Evolutionary conservation across 1,284 basidiomycete species (phyloP).

Genomic region (Phlebopus sp.): DNA sequence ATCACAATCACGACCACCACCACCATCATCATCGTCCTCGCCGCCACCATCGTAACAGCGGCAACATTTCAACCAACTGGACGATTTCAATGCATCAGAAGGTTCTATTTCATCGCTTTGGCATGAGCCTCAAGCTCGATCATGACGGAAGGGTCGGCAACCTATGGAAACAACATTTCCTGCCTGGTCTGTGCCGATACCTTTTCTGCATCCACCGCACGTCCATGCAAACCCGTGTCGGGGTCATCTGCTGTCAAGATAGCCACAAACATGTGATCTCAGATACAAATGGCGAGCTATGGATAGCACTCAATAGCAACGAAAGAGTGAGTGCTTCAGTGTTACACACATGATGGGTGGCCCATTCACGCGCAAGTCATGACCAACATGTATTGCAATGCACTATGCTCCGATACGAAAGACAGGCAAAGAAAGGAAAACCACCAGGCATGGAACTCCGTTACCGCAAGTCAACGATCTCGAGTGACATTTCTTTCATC

Average conservation of each 20-base stretch:
- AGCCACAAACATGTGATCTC: not conserved
- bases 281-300: not conserved
- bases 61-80: not conserved
- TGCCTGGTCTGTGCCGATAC: not conserved
- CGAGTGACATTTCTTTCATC: slow-evolving; percentile 64
- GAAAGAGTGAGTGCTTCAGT: not conserved
- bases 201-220: not conserved
- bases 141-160: not conserved
- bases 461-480: slow-evolving; percentile 70
- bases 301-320: not conserved
- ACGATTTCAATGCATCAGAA: not conserved
- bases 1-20: not conserved
- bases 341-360: not conserved
- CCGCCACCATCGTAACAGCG: not conserved
- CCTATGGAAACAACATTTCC: not conserved
- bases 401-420: slow-evolving; percentile 6
- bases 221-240: not conserved
- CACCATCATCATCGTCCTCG: not conserved
- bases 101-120: not conserved
- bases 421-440: not conserved
- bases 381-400: slow-evolving; percentile 2
- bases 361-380: slow-evolving; percentile 7
- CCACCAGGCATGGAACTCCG: not conserved
- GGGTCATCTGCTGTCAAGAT: not conserved
- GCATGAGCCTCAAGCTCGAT: not conserved